phyloP scores from a whole-genome alignment of 192 early-diverging fungal species.

The Backusella tuberculispora region DNA sequence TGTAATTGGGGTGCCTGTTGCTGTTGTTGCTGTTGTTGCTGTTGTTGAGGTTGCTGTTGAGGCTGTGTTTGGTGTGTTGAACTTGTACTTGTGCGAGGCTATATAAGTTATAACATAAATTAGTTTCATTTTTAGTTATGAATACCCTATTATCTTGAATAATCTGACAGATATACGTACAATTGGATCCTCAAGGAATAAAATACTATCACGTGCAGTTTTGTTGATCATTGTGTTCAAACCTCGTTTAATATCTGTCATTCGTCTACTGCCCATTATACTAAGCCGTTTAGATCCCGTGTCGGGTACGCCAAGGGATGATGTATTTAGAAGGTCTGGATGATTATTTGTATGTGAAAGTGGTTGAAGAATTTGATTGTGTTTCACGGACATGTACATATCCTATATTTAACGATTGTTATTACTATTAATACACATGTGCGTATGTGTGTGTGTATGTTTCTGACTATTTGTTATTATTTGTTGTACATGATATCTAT shows the following conservation, averaged over 20 bases:
- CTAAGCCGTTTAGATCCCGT: slow-evolving; percentile 22
- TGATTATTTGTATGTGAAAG: neutral
- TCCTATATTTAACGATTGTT: slow-evolving; percentile 36
- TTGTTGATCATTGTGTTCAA: slow-evolving; percentile 35
- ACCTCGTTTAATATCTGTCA: slow-evolving; percentile 32
- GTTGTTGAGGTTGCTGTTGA: neutral
- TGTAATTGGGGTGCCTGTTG: neutral
- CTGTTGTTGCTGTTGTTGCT: neutral
- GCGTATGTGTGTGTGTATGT: too few species aligned
- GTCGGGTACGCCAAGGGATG: neutral
- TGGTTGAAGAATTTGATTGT: slow-evolving; percentile 60
- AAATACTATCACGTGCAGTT: slow-evolving; percentile 28
- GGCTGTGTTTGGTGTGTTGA: neutral
- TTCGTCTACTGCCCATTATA: slow-evolving; percentile 27
- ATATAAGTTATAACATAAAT: neutral
- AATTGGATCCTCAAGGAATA: neutral
- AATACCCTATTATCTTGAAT: neutral
- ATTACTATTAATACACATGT: neutral
- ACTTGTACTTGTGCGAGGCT: slow-evolving; percentile 30
- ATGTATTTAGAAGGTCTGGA: neutral
- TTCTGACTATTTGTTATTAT: neutral
- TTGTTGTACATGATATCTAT: neutral
- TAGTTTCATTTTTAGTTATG: neutral
- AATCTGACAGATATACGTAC: neutral
- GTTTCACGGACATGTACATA: slow-evolving; percentile 63